Evolutionary conservation across 208 protist species (phyloP).

Genomic region (Leishmania major): DNA sequence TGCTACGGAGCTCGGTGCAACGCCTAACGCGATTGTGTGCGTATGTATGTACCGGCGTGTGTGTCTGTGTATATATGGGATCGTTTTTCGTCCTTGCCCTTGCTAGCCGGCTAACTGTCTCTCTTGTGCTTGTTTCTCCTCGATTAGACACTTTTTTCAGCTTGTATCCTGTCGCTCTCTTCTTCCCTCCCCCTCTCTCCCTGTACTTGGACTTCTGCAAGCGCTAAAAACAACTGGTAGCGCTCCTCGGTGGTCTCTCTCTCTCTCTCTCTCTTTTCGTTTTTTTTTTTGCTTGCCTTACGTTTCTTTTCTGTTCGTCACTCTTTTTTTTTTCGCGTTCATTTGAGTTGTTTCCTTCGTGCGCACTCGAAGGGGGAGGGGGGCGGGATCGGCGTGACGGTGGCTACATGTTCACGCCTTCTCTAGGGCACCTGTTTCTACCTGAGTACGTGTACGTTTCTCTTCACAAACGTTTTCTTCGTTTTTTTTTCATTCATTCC

Average conservation of each 20-base stretch:
- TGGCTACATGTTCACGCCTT: neutral
- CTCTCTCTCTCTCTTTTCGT: neutral
- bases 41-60: neutral
- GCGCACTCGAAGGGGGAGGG: neutral
- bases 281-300: neutral
- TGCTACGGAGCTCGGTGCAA: neutral
- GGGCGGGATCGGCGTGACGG: neutral
- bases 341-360: neutral
- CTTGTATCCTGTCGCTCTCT: neutral
- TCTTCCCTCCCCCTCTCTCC: too few species aligned
- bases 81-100: neutral
- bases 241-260: neutral
- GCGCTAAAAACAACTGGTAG: neutral
- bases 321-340: neutral
- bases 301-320: neutral
- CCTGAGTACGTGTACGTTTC: neutral
- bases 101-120: neutral
- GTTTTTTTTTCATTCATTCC: neutral
- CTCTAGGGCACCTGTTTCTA: neutral
- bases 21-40: neutral
- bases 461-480: neutral
- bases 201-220: neutral
- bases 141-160: neutral
- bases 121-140: too few species aligned
- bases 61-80: neutral